Conservation (phyloP, 768 basidiomycete species). For the Amanita pallidorosea region DNA sequence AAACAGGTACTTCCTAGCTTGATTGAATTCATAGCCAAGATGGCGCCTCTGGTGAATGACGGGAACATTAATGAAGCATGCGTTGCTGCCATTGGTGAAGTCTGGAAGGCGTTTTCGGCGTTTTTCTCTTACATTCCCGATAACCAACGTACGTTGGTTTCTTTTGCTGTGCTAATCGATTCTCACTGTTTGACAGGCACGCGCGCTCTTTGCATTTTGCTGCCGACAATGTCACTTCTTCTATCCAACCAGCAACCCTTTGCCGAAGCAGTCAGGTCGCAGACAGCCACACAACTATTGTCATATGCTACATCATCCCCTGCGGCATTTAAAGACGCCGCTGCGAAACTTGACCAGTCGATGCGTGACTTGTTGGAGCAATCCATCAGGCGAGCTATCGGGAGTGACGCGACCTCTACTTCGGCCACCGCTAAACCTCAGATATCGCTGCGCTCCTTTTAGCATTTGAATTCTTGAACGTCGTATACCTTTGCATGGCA, state of each 20-base stretch:
- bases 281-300: slow-evolving; percentile 59
- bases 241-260: slow-evolving; percentile 40
- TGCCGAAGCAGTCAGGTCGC: slow-evolving; percentile 36
- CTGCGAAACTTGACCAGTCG: slow-evolving; percentile 47
- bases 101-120: slow-evolving; percentile 69
- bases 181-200: slow-evolving; percentile 33
- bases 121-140: slow-evolving; percentile 49
- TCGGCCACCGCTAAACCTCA: slow-evolving; percentile 49
- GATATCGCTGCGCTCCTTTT: slow-evolving; percentile 70
- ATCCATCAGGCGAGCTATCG: slow-evolving; percentile 68
- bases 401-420: slow-evolving; percentile 24
- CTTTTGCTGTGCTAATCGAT: background rate
- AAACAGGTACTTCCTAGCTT: slow-evolving; percentile 69
- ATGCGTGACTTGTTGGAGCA: slow-evolving; percentile 59
- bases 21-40: slow-evolving; percentile 68
- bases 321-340: slow-evolving; percentile 76
- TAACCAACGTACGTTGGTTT: slow-evolving; percentile 44
- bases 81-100: slow-evolving; percentile 58
- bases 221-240: slow-evolving; percentile 68
- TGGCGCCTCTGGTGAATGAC: slow-evolving; percentile 53
- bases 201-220: slow-evolving; percentile 54
- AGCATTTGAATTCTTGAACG: slow-evolving; percentile 8
- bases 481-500: too few species aligned
- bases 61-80: slow-evolving; percentile 45
- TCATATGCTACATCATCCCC: slow-evolving; percentile 64